Evolutionary conservation across 805 yeast genomes (phyloP).

Genomic region (Starmerella riodocensis): DNA sequence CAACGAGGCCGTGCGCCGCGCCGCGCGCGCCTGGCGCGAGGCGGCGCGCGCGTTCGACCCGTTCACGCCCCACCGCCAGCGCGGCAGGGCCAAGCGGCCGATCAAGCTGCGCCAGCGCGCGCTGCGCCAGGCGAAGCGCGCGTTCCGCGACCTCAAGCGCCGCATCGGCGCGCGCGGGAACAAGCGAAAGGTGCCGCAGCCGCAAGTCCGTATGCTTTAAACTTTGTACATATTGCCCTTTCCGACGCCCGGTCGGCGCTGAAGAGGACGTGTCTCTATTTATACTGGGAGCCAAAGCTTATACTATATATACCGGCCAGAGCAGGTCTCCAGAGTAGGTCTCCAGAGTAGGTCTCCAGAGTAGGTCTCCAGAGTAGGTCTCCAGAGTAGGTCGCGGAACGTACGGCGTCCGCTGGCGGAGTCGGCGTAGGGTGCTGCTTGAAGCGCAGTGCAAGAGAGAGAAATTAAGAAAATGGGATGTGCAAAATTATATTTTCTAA

Average conservation of each 20-base stretch:
- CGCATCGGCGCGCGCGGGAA: slow-evolving; percentile 20
- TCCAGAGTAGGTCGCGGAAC: too few relatives aligned
- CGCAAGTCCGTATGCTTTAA: slow-evolving; percentile 13
- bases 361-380: too few relatives aligned
- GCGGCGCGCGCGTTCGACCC: slow-evolving; percentile 22
- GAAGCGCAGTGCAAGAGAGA: too few relatives aligned
- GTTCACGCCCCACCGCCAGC: slow-evolving; percentile 23
- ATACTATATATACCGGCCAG: too few relatives aligned
- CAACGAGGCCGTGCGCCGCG: slow-evolving; percentile 14
- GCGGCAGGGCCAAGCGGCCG: slow-evolving; percentile 24
- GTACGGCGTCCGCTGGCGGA: too few relatives aligned
- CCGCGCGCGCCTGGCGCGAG: slow-evolving; percentile 18
- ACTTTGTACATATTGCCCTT: slow-evolving; percentile 28
- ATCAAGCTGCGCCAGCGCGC: slow-evolving; percentile 23
- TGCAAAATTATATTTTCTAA: too few relatives aligned
- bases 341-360: too few relatives aligned
- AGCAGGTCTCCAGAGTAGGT: too few relatives aligned
- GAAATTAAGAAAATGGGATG: too few relatives aligned
- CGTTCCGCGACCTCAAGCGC: slow-evolving; percentile 21
- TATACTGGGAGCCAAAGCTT: too few relatives aligned
- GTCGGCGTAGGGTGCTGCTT: too few relatives aligned
- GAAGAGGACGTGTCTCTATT: too few relatives aligned
- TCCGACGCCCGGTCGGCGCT: not conserved
- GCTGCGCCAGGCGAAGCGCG: slow-evolving; percentile 22
- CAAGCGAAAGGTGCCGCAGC: slow-evolving; percentile 23